Percentiles rank a stretch among this genome's conserved stretches.
These are phyloP conservation scores for Panellus pusillus DNA, from an alignment of 768 basidiomycete species.

Conservation along the genomic window DNA sequence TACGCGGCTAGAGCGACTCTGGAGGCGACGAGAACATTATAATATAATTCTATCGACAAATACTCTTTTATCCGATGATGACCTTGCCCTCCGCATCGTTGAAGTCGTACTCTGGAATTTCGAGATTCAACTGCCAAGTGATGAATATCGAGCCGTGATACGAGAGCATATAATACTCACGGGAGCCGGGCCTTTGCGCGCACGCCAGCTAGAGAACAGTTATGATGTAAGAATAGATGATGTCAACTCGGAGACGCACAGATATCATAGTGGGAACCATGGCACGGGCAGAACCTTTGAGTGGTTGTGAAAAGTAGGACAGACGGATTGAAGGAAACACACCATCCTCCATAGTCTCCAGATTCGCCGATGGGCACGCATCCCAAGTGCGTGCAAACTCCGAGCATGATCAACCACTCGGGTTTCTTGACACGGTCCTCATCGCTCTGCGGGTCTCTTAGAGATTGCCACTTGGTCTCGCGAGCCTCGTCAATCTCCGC, in stretches of 20 bases:
- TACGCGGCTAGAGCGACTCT: constrained; percentile 14
- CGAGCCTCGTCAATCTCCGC: constrained; percentile 94
- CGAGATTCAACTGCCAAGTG: constrained; percentile 76
- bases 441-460: constrained; percentile 93
- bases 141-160: not conserved
- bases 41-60: constrained; percentile 28
- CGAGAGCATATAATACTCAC: constrained; percentile 43
- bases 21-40: constrained; percentile 10
- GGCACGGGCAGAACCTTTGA: constrained; percentile 92
- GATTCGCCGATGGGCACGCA: constrained; percentile 98
- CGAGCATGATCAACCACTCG: constrained; percentile 93
- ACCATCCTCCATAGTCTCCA: constrained; percentile 98
- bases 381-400: constrained; percentile 96
- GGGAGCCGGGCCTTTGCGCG: constrained; percentile 95
- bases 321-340: constrained; percentile 27
- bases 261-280: constrained; percentile 98
- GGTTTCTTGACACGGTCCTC: constrained; percentile 89
- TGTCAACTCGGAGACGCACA: constrained; percentile 49
- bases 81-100: constrained; percentile 86
- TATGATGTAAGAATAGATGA: constrained; percentile 9
- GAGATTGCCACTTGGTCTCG: constrained; percentile 74
- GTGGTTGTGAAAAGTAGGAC: constrained; percentile 6
- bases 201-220: constrained; percentile 68
- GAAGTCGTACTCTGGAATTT: constrained; percentile 88
- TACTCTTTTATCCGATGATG: constrained; percentile 67